These are phyloP conservation scores for Rhodomyrtus tomentosa DNA, from an alignment of 345 rosid species.

Conservation along the genomic window DNA sequence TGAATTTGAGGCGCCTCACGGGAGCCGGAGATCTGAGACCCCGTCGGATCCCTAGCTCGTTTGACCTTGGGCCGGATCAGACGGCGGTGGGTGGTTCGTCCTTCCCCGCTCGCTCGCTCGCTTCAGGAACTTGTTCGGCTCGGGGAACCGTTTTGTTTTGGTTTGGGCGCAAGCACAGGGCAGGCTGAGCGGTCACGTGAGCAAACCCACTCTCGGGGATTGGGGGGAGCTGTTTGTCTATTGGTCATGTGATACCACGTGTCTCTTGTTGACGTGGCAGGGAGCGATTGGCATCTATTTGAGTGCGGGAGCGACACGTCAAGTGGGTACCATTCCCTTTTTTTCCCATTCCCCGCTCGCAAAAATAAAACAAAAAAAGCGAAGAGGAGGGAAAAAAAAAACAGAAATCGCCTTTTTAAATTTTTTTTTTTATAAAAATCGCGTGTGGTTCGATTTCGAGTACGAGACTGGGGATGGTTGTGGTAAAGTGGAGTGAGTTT, in stretches of 20 bases:
- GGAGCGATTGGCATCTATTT: not conserved
- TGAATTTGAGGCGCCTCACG: not conserved
- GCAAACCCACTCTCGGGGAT: not conserved
- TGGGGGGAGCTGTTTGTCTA: not conserved
- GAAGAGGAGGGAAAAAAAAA: not conserved
- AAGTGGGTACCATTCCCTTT: not conserved
- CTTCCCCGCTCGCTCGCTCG: no score
- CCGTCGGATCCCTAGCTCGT: not conserved
- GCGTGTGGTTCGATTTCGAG: not conserved
- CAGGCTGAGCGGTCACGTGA: not conserved
- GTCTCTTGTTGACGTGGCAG: not conserved
- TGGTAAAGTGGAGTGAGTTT: not conserved
- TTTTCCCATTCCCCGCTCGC: not conserved
- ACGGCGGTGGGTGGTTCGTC: not conserved
- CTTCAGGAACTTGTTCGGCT: not conserved
- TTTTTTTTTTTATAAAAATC: fast-evolving
- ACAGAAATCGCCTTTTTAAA: not conserved
- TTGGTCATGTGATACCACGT: not conserved
- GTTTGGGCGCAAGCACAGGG: no score
- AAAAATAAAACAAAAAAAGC: not conserved
- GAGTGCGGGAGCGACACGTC: not conserved
- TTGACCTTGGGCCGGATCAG: not conserved
- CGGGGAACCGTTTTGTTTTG: no score
- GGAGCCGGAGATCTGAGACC: not conserved
- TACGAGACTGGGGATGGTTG: not conserved